Evolutionary conservation across 2,329 filamentous ascomycete species (phyloP).

Genomic region (Botrytis aclada): DNA sequence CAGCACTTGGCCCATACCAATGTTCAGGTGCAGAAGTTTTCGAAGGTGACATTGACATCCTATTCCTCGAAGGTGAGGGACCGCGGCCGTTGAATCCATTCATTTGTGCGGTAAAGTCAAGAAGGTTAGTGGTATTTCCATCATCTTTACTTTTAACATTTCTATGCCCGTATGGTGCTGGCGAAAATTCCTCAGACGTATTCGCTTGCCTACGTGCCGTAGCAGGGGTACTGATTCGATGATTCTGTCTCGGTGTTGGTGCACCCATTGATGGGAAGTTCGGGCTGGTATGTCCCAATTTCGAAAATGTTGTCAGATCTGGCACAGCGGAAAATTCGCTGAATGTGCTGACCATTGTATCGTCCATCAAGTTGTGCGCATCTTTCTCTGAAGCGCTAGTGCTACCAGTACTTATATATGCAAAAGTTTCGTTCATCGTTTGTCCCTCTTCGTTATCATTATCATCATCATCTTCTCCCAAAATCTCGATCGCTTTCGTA

Average conservation of each 20-base stretch:
- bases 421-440: slow-evolving; percentile 32
- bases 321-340: slow-evolving; percentile 88
- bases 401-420: slow-evolving; percentile 36
- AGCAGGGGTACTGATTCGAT: slow-evolving; percentile 33
- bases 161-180: slow-evolving; percentile 42
- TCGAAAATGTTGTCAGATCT: slow-evolving; percentile 79
- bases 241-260: slow-evolving; percentile 38
- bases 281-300: slow-evolving; percentile 63
- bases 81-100: slow-evolving; percentile 48
- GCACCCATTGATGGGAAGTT: slow-evolving; percentile 46
- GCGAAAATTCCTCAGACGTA: slow-evolving; percentile 35
- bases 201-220: slow-evolving; percentile 31
- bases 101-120: slow-evolving; percentile 84
- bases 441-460: slow-evolving; percentile 31
- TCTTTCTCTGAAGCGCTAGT: slow-evolving; percentile 29
- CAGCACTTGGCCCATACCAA: slow-evolving; percentile 20
- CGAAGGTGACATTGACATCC: slow-evolving; percentile 49
- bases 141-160: slow-evolving; percentile 33
- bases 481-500: slow-evolving; percentile 58
- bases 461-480: slow-evolving; percentile 49
- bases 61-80: slow-evolving; percentile 50
- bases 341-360: slow-evolving; percentile 45
- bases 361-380: slow-evolving; percentile 35
- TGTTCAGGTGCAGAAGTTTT: slow-evolving; percentile 35
- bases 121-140: slow-evolving; percentile 68